A percentile compares a stretch with the other conserved stretches of the same genome.
Evolutionary conservation across 768 basidiomycete species (phyloP).

Genomic region (Tulasnella sp.): DNA sequence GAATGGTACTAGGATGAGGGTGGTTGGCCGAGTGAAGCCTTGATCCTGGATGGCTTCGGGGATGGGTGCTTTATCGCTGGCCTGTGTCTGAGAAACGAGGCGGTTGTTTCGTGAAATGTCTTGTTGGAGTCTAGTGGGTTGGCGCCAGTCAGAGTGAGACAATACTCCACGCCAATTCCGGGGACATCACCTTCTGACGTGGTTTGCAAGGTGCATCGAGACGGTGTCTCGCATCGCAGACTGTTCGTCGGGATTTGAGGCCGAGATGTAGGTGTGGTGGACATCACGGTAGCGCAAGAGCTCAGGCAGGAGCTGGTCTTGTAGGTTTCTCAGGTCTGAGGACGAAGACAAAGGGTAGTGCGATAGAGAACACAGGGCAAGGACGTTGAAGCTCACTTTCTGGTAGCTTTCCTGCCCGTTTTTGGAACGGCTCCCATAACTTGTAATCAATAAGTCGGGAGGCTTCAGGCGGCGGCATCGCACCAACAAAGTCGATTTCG

Average conservation of each 20-base stretch:
- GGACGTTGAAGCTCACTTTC: not conserved
- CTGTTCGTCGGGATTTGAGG: conserved; percentile 48
- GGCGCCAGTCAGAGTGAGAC: not conserved
- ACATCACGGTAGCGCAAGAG: conserved; percentile 17
- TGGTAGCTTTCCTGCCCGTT: conserved; percentile 37
- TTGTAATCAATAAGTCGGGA: conserved; percentile 45
- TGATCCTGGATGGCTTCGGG: conserved; percentile 71
- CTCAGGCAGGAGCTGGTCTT: conserved; percentile 44
- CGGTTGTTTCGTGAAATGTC: conserved; percentile 89
- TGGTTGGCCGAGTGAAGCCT: conserved; percentile 92
- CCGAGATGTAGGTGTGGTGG: conserved; percentile 60
- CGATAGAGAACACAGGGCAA: not conserved
- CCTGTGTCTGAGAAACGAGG: conserved; percentile 39
- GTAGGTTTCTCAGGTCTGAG: conserved; percentile 41
- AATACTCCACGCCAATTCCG: no score
- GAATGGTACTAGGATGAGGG: conserved; percentile 86
- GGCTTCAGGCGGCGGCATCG: not conserved
- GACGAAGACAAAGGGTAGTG: not conserved
- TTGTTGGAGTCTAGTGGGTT: conserved; percentile 63
- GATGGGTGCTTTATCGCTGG: conserved; percentile 38
- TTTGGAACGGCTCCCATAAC: conserved; percentile 43
- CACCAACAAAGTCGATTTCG: not conserved
- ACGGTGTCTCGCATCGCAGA: conserved; percentile 52
- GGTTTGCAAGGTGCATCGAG: conserved; percentile 73
- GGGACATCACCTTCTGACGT: conserved; percentile 82